Base-by-base conservation (phyloP, 208 protist genomes). In the Acanthamoeba lenticulata region DNA sequence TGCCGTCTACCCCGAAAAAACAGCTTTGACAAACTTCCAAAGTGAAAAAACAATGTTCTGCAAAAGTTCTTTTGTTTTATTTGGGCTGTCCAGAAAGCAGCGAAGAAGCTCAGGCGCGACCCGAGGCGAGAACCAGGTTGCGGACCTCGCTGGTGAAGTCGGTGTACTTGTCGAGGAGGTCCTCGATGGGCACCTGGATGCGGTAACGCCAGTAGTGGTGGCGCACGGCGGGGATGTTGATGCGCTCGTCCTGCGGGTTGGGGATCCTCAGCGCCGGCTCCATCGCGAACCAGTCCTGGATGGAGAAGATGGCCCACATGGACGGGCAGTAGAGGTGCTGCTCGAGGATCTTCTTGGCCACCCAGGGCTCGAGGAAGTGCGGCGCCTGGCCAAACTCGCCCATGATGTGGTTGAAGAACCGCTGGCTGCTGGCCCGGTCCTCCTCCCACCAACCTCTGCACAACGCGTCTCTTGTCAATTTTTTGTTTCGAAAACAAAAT, bases 161-260 rank as follows among this genome's bases (percentile, higher is more conserved):
- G n/a, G 32, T 91, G 85, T 91, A 44, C 57, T 91, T 91, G 52
- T 91, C 85, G 40, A 91, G 65, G 27, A 91, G 85, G 55, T 91
- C 85, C 85, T 91, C 85, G 13, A 91, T 34, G 38, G 49, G 77
- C 29, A 86, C 34, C 65, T 96, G 95, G 1, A 95, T 74, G 72
- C 95, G 90, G 90, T 95, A 96, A 74, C 94, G 60, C 95, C 95
- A 96, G 60, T 95, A 96, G 72, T 96, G 95, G 44, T 93, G 88
- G 57, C 93, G 94, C 24, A 95, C 93, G 40, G 95, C 91, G 32
- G 95, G 95, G n/a, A 94, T 89, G 62, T 96, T 96, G 34, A 96
- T 96, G 32, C 92, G 81, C 65, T 96, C 95, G 60, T 95, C 94
- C 67, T 96, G 85, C 27, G 95, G 95, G 65, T 95, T 94, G n/a